Evolutionary conservation across 345 rosid genomes (phyloP).

Genomic region (Salix viminalis): DNA sequence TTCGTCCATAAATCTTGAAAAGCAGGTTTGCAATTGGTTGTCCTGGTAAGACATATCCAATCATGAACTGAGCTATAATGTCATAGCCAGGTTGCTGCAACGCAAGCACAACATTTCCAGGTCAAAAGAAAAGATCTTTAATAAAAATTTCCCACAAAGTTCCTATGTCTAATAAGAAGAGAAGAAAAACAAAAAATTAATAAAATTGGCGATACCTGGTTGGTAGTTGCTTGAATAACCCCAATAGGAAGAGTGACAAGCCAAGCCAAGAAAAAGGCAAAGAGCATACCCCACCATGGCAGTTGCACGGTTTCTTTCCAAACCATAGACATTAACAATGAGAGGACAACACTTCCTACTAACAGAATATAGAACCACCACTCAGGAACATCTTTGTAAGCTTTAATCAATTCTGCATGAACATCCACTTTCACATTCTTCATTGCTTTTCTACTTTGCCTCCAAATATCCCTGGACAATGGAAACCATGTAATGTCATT

Average conservation of each 20-base stretch:
- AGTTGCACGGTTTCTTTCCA: slow-evolving; percentile 79
- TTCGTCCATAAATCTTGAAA: slow-evolving; percentile 94
- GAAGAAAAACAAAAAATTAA: not conserved
- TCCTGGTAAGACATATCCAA: slow-evolving; percentile 86
- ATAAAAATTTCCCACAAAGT: not conserved
- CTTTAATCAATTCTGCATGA: slow-evolving; percentile 72
- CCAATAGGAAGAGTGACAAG: slow-evolving; percentile 95
- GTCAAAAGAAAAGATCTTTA: not conserved
- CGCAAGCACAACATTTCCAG: not conserved
- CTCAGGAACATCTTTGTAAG: slow-evolving; percentile 84
- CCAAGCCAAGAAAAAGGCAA: slow-evolving; percentile 83
- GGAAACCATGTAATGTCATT: slow-evolving; percentile 8
- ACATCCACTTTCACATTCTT: slow-evolving; percentile 68
- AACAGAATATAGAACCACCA: slow-evolving; percentile 84
- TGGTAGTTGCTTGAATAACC: slow-evolving; percentile 98
- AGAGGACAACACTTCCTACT: slow-evolving; percentile 49
- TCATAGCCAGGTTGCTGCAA: slow-evolving; percentile 99
- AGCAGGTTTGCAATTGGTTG: slow-evolving; percentile 90
- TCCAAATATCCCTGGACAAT: slow-evolving; percentile 68
- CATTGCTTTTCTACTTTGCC: slow-evolving; percentile 75
- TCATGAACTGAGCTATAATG: slow-evolving; percentile 93
- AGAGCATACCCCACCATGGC: slow-evolving; percentile 95
- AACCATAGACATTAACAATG: slow-evolving; percentile 72
- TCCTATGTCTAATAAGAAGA: not conserved
- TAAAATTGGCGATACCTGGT: slow-evolving; percentile 50